Conservation (phyloP, 2,329 filamentous ascomycete genomes). For the Leptographium galeiforme region DNA sequence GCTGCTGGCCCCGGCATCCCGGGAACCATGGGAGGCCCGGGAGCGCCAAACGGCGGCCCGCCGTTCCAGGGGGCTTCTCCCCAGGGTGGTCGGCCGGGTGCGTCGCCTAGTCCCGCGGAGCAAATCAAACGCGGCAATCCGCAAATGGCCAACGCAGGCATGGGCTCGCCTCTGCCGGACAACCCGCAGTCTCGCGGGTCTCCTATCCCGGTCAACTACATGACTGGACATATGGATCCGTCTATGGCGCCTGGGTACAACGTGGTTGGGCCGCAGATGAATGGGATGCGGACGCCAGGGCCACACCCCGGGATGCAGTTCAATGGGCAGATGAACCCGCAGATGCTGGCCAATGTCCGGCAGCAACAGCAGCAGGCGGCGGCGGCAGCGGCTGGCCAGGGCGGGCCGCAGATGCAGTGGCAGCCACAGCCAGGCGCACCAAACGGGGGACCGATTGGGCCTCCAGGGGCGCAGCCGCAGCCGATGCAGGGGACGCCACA, state of each 20-base stretch:
- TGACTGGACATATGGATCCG: slow-evolving; percentile 49
- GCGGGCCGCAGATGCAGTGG: slow-evolving; percentile 33
- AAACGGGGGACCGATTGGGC: slow-evolving; percentile 28
- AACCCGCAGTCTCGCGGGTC: slow-evolving; percentile 53
- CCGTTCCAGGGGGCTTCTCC: slow-evolving; percentile 58
- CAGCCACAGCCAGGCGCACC: slow-evolving; percentile 29
- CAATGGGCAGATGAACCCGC: slow-evolving; percentile 44
- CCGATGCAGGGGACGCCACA: slow-evolving; percentile 57
- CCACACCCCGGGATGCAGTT: slow-evolving; percentile 48
- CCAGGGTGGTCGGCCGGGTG: slow-evolving; percentile 52
- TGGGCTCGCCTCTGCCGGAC: slow-evolving; percentile 60
- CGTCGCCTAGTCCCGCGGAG: slow-evolving; percentile 64
- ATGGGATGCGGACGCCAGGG: slow-evolving; percentile 55
- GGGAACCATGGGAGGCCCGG: slow-evolving; percentile 27
- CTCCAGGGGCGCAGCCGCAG: slow-evolving; percentile 21
- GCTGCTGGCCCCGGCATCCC: slow-evolving; percentile 39
- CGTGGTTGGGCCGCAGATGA: slow-evolving; percentile 42
- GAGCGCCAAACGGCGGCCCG: slow-evolving; percentile 39
- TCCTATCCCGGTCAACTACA: slow-evolving; percentile 48
- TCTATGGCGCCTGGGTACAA: slow-evolving; percentile 44
- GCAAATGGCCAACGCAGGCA: slow-evolving; percentile 54
- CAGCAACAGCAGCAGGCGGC: slow-evolving; percentile 6
- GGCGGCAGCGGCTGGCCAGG: neutral
- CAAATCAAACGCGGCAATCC: slow-evolving; percentile 69
- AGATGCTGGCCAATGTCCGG: slow-evolving; percentile 40